phyloP scores from a whole-genome alignment of 2,329 filamentous ascomycete species.

The Microsporum audouinii region DNA sequence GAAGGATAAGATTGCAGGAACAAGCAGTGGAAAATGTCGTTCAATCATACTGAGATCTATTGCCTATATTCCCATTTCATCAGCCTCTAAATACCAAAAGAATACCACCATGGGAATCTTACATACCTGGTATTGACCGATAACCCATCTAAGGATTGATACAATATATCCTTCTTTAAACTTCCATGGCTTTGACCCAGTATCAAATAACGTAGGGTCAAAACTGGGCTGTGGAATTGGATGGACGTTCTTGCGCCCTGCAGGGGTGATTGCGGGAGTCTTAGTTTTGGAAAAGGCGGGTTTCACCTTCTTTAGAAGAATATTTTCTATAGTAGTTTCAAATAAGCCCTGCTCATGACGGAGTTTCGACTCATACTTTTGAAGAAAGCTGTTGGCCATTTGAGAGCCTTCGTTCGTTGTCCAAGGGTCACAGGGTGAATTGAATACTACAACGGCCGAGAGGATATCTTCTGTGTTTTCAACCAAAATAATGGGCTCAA shows the following conservation, averaged over 20 bases:
- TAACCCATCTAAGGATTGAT: conserved; percentile 27
- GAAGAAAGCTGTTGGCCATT: conserved; percentile 16
- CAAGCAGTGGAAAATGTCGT: conserved; percentile 34
- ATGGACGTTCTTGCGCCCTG: conserved; percentile 35
- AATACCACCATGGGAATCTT: background rate
- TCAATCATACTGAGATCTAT: conserved; percentile 25
- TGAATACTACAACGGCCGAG: conserved; percentile 25
- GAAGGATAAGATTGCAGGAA: conserved; percentile 33
- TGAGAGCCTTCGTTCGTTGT: conserved; percentile 19
- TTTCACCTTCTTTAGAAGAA: conserved; percentile 26
- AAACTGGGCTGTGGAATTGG: conserved; percentile 28
- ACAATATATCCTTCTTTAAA: conserved; percentile 25
- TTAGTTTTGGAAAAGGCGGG: conserved; percentile 33
- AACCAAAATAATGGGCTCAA: conserved; percentile 16
- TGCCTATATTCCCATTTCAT: conserved; percentile 15
- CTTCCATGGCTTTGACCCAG: conserved; percentile 32
- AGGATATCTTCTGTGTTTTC: conserved; percentile 21
- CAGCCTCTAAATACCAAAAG: background rate
- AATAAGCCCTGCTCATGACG: conserved; percentile 9
- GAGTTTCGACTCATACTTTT: conserved; percentile 8
- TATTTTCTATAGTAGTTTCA: conserved; percentile 17
- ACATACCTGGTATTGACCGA: conserved; percentile 28
- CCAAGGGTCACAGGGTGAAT: conserved; percentile 26
- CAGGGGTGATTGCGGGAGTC: conserved; percentile 32
- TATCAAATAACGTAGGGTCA: conserved; percentile 26